Base-by-base conservation (phyloP, 805 yeast genomes). In the Ogataea corticis region DNA sequence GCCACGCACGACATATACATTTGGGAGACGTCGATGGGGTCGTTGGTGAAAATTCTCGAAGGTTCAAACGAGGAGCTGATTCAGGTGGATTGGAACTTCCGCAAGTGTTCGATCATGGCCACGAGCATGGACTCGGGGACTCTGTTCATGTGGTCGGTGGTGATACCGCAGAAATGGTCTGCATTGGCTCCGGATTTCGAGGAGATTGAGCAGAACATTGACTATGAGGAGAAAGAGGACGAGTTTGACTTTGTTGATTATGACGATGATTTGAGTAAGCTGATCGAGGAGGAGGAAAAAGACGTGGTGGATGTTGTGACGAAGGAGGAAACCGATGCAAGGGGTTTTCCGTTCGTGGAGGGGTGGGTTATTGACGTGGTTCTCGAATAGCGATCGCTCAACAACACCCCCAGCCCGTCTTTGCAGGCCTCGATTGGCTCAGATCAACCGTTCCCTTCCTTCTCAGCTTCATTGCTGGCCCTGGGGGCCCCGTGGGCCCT, bases 161-260 rank as follows among this genome's bases (percentile, higher is more conserved):
- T 78, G 32, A 79, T 87, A 16, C 95, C 96, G 0, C 97, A 90
- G 57, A 86, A 87, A 66, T 91, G 98, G 98, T 85, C 95, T 64
- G 96, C 97, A 1, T 70, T 91, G 56, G 97, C 97, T 0, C 97
- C 97, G 0, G 98, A 92, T 63, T 91, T 92, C 62, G 96, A 86
- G 38, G 97, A 91, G 63, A 83, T 91, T 34, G 97, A 91, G 59
- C 96, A 90, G 58, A 92, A 90, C 59, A 84, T 87, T 9, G 89
- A 86, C 46, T 91, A 92, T 60, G 80, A 82, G 54, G 98, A 91
- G 59, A 75, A 77, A 48, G 98, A 91, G 63, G 96, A 90, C 61
- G 98, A 91, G 65, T 91, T 91, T 65, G 97, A 91, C 61, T 76
- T 85, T 18, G 77, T 79, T 10, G 85, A 79, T 41, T 90, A 84